Base-by-base conservation (phyloP, 1,139 yeast species). In the Kluyveromyces sp. region DNA sequence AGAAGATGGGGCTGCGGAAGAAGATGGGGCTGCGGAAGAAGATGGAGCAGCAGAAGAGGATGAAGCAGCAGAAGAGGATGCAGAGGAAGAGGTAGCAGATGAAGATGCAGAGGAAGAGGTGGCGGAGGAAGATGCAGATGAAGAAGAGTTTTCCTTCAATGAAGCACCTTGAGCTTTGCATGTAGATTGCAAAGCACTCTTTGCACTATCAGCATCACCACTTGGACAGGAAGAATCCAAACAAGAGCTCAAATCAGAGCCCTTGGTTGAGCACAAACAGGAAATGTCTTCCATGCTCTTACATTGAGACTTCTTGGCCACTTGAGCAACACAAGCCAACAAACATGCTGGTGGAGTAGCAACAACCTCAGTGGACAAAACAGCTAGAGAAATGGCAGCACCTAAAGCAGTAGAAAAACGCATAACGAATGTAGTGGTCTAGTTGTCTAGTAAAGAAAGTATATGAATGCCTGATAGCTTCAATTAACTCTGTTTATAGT, bases 311-410 rank as follows among this genome's bases (percentile, higher is more conserved):
- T 77, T 71, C 63, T 75, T 77, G 57, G 78, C 73, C 46, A 83
- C 89, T 60, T 79, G 75, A 47, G 85, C 75, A 50, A 85, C 92
- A 77, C 96, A 88, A 42, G 95, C 95, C 65, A 88, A 74, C 56
- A 88, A 72, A 73, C 96, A 88, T 38, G 96, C 95, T 53, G 94
- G 94, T 46, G 96, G 92, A 48, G 92, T 73, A 49, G 94, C 94
- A 43, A 76, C 66, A 40, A 72, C 78, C 43, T 71, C 60, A 43
- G 71, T 70, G 46, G 78, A 67, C 49, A 78, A 63, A 47, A 78
- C 68, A 47, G 79, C 77, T 48, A 79, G 63, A 45, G 79, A 73
- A 51, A 77, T 67, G 54, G 77, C 68, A 44, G 78, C 67, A 45
- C 81, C 66, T 54, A 75, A 45, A 47, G 61, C 54, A 55, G 62